A percentile compares a stretch with the other conserved stretches of the same genome.
These are phyloP conservation scores for Dalbergia oliveri DNA, from an alignment of 306 rosid species.

Conservation along the genomic window DNA sequence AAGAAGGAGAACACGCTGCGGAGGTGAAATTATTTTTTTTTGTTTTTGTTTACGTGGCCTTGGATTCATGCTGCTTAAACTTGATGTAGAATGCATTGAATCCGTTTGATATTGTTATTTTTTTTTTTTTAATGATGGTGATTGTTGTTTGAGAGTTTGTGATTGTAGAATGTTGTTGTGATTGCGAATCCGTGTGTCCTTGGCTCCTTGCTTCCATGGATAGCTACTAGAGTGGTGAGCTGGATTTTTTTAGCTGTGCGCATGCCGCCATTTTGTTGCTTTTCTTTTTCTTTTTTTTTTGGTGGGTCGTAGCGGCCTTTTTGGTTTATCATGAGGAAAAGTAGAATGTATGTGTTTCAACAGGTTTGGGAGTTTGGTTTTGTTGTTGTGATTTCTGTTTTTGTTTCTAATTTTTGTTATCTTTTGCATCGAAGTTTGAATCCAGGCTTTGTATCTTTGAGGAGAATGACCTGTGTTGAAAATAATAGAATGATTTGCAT, in stretches of 20 bases:
- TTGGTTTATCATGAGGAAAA: background rate
- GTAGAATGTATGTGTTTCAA: background rate
- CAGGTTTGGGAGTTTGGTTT: background rate
- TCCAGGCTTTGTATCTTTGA: background rate
- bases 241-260: background rate
- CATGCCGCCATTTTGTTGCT: no score
- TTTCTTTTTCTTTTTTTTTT: no score
- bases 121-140: background rate
- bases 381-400: conserved; percentile 26
- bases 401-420: background rate
- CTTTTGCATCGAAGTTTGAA: background rate
- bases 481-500: background rate
- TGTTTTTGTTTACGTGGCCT: background rate
- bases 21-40: conserved; percentile 46
- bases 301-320: background rate
- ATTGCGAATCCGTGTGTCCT: no score
- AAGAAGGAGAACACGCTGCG: conserved; percentile 43
- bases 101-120: background rate
- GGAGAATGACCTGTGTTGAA: conserved; percentile 22
- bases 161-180: background rate
- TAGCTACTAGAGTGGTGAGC: background rate
- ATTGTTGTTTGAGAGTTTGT: background rate
- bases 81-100: background rate
- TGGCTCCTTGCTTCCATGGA: no score
- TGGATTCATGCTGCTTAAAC: background rate